Base-by-base conservation (phyloP, 1,139 yeast genomes). In the Oligophagozyma castellii region DNA sequence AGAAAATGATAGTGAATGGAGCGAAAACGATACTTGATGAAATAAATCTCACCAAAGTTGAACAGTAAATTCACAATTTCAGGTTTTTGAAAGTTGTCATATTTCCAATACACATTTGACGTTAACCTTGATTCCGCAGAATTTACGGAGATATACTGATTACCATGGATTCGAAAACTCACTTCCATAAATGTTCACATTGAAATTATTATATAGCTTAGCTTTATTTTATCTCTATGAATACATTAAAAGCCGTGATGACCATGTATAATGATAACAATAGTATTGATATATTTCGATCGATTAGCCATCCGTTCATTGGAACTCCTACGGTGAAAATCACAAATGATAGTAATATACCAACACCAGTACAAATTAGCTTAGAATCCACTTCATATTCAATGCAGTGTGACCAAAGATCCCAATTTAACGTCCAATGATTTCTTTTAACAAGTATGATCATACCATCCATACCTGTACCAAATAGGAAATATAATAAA, bases 21-120 rank as follows among this genome's bases (percentile, higher is more conserved):
- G 98, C 94, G 12, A 80, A 76, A 51, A 62, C 58, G 32, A 89
- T 89, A 29, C 65, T 89, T 41, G 93, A 83, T 44, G 73, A 63
- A 39, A 81, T 89, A 39, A 80, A 83, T 47, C 73, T 77, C 40
- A 78, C 71, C 35, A 68, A 67, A 44, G 70, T 75, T 29, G 46
- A 18, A 10, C 7, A 18, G 10, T 18, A 18, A n/a, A n/a, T n/a
- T n/a, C n/a, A n/a, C n/a, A n/a, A n/a, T n/a, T n/a, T n/a, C n/a
- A n/a, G n/a, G n/a, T n/a, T n/a, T n/a, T n/a, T n/a, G n/a, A n/a
- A n/a, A n/a, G n/a, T n/a, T n/a, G n/a, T n/a, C n/a, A n/a, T n/a
- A n/a, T n/a, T n/a, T n/a, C n/a, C n/a, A n/a, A n/a, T n/a, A n/a
- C n/a, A n/a, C n/a, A n/a, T n/a, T n/a, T n/a, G n/a, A n/a, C n/a